Evolutionary conservation across 495 filamentous ascomycete species (phyloP).

Genomic region (Entonaema liquescens): DNA sequence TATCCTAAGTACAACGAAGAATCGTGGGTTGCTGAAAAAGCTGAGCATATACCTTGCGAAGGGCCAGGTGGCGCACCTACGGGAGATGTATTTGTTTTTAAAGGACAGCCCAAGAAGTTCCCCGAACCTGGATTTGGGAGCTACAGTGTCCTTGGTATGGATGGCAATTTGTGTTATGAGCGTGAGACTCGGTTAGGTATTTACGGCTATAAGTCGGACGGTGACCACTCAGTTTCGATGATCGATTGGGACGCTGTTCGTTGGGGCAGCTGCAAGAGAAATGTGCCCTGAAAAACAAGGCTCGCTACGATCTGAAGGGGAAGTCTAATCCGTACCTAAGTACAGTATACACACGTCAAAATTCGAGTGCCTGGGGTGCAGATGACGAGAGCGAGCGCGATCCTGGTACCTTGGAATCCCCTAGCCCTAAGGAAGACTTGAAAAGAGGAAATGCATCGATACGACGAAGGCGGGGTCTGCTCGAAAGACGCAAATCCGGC

Average conservation of each 20-base stretch:
- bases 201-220: conserved; percentile 71
- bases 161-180: conserved; percentile 89
- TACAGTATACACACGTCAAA: conserved; percentile 39
- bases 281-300: conserved; percentile 69
- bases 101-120: conserved; percentile 73
- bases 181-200: conserved; percentile 83
- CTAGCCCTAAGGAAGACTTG: conserved; percentile 16
- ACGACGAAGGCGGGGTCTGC: conserved; percentile 19
- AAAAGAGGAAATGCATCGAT: conserved; percentile 6
- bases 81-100: conserved; percentile 56
- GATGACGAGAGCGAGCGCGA: conserved; percentile 18
- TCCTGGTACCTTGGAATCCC: neutral
- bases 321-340: conserved; percentile 47
- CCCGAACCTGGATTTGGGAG: conserved; percentile 82
- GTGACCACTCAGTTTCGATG: conserved; percentile 46
- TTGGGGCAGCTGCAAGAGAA: conserved; percentile 75
- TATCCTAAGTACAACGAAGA: conserved; percentile 59
- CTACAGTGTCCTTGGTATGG: conserved; percentile 74
- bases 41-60: conserved; percentile 48
- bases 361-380: conserved; percentile 17
- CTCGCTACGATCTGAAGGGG: conserved; percentile 59
- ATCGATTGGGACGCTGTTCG: conserved; percentile 72
- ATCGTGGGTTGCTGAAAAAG: conserved; percentile 41
- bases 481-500: conserved; percentile 17
- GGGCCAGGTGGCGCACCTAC: conserved; percentile 46